phyloP scores from a whole-genome alignment of 1,284 basidiomycete species.

The Cryptococcus wingfieldii region DNA sequence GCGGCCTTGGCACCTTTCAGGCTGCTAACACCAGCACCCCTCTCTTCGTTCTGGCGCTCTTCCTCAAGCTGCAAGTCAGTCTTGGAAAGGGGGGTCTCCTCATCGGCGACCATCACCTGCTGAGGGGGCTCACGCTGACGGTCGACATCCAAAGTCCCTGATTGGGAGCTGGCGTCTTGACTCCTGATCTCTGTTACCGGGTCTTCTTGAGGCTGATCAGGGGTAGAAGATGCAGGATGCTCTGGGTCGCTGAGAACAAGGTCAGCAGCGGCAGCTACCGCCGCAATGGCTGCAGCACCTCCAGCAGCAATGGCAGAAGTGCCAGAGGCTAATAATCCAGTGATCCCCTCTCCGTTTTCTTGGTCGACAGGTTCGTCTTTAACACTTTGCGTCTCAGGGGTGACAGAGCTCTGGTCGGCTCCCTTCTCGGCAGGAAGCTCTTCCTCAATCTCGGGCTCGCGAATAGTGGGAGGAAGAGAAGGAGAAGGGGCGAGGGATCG shows the following conservation, averaged over 20 bases:
- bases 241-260: background rate
- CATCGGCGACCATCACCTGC: slow-evolving; percentile 38
- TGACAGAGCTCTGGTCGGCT: too few relatives aligned
- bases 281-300: background rate
- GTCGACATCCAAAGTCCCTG: slow-evolving; percentile 16
- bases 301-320: background rate
- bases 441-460: background rate
- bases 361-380: too few relatives aligned
- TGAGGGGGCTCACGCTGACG: slow-evolving; percentile 35
- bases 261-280: background rate
- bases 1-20: slow-evolving; percentile 38
- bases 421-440: background rate
- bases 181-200: too few relatives aligned
- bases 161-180: background rate
- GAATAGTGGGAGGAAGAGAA: background rate
- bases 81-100: slow-evolving; percentile 34
- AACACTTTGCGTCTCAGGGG: too few relatives aligned
- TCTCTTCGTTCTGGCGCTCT: slow-evolving; percentile 27
- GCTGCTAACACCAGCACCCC: slow-evolving; percentile 28
- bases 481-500: background rate
- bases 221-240: too few relatives aligned
- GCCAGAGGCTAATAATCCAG: background rate
- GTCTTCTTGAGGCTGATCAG: too few relatives aligned
- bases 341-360: too few relatives aligned
- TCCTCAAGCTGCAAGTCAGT: slow-evolving; percentile 21